These are phyloP conservation scores for Trichoderma brevicompactum DNA, from an alignment of 2,329 filamentous ascomycete species.

Conservation along the genomic window DNA sequence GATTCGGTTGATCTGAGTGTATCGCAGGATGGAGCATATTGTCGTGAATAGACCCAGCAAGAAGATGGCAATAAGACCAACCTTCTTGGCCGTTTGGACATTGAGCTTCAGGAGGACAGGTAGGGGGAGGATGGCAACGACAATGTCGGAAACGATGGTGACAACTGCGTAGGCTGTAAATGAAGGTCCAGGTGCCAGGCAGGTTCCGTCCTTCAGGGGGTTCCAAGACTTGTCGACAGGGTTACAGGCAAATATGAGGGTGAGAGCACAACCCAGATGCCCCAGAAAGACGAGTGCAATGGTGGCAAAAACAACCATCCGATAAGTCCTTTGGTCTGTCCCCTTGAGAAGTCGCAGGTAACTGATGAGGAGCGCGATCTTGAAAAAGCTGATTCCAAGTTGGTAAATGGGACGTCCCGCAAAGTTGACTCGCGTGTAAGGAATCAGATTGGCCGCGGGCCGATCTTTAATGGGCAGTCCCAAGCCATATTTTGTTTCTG, in stretches of 20 bases:
- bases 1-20: constrained; percentile 56
- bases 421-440: constrained; percentile 56
- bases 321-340: constrained; percentile 52
- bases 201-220: constrained; percentile 45
- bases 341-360: constrained; percentile 56
- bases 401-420: constrained; percentile 60
- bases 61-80: constrained; percentile 57
- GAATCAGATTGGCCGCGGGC: constrained; percentile 48
- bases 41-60: constrained; percentile 59
- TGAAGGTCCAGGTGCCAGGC: constrained; percentile 51
- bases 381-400: constrained; percentile 60
- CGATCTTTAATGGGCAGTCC: constrained; percentile 52
- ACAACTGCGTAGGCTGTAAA: constrained; percentile 58
- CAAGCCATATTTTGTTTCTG: constrained; percentile 59
- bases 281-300: constrained; percentile 50
- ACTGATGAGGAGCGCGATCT: constrained; percentile 57
- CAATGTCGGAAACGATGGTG: constrained; percentile 56
- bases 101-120: constrained; percentile 55
- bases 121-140: constrained; percentile 55
- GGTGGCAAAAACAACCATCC: constrained; percentile 49
- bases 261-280: constrained; percentile 54
- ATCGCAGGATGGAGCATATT: constrained; percentile 57
- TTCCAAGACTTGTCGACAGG: constrained; percentile 55
- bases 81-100: constrained; percentile 53
- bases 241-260: constrained; percentile 55